phyloP scores from a whole-genome alignment of 805 yeast genomes.

The Pichia sporocuriosa region DNA sequence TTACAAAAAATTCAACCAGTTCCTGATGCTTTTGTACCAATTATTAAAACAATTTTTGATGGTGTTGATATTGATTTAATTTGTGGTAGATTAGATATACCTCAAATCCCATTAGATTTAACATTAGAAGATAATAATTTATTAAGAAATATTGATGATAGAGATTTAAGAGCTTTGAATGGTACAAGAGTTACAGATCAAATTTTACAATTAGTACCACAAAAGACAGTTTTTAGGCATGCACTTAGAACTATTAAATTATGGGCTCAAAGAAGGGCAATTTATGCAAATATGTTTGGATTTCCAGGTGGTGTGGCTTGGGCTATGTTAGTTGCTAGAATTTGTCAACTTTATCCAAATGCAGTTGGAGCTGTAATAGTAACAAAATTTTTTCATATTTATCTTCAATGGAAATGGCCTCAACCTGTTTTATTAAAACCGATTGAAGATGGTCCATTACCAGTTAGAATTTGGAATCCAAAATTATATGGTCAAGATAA shows the following conservation, averaged over 20 bases:
- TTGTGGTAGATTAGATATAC: constrained; percentile 74
- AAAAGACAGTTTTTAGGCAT: constrained; percentile 85
- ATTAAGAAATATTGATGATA: constrained; percentile 82
- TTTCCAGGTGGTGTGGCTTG: constrained; percentile 99
- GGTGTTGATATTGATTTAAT: constrained; percentile 93
- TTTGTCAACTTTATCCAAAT: constrained; percentile 93
- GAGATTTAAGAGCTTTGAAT: constrained; percentile 80
- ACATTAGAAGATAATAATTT: constrained; percentile 80
- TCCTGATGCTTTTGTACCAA: constrained; percentile 97
- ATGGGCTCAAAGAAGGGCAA: constrained; percentile 95
- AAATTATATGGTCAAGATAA: constrained; percentile 82
- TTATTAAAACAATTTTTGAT: constrained; percentile 78
- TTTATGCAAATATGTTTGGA: constrained; percentile 91
- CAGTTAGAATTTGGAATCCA: constrained; percentile 96
- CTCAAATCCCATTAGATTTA: constrained; percentile 72
- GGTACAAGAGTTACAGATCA: constrained; percentile 98
- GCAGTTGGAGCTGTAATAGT: constrained; percentile 90
- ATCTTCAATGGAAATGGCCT: constrained; percentile 95
- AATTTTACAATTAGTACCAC: constrained; percentile 82
- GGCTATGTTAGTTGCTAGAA: constrained; percentile 99
- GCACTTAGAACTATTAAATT: constrained; percentile 88
- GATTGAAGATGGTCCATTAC: constrained; percentile 95
- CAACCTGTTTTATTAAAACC: constrained; percentile 91
- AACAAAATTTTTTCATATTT: constrained; percentile 81
- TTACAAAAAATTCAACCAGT: constrained; percentile 88